Evolutionary conservation across 192 early-diverging fungal genomes (phyloP).

Genomic region (Spizellomyces sp.): DNA sequence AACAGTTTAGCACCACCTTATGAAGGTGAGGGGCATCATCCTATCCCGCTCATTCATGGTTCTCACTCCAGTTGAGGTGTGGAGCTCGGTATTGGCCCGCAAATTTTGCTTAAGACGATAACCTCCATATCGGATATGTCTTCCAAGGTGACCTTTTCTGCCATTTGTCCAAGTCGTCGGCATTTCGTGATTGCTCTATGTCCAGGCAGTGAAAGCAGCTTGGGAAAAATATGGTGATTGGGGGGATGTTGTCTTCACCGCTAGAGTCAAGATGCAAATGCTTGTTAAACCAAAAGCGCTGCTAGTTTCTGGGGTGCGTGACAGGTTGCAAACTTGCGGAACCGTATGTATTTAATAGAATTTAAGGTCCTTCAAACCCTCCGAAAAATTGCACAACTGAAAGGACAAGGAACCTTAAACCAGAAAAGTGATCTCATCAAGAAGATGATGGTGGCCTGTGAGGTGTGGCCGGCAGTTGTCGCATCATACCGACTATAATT

Average conservation of each 20-base stretch:
- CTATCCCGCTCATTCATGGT: background rate
- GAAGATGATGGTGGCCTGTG: constrained; percentile 25
- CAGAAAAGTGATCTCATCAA: constrained; percentile 23
- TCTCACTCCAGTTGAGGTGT: constrained; percentile 10
- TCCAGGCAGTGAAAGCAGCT: constrained; percentile 11
- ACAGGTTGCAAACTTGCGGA: background rate
- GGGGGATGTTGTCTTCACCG: constrained; percentile 20
- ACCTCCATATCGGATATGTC: constrained; percentile 26
- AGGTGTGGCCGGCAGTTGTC: constrained; percentile 9
- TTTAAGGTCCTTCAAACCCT: constrained; percentile 11
- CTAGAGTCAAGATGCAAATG: constrained; percentile 12
- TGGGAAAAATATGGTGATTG: constrained; percentile 25
- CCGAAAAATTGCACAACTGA: constrained; percentile 15
- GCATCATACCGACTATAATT: background rate
- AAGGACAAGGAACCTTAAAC: constrained; percentile 20
- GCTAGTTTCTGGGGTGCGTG: constrained; percentile 9
- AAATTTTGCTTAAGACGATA: constrained; percentile 27
- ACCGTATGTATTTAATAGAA: background rate
- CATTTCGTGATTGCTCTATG: background rate
- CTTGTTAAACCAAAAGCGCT: constrained; percentile 21
- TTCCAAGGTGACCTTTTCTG: background rate
- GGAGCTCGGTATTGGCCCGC: constrained; percentile 29
- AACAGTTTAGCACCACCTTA: constrained; percentile 27
- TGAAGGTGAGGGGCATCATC: constrained; percentile 15
- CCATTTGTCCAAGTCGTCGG: too few relatives aligned